Evolutionary conservation across 2,329 filamentous ascomycete genomes (phyloP), one percentile per base, ranked within the genome.

Genomic region (Trichoderma oligosporum): DNA sequence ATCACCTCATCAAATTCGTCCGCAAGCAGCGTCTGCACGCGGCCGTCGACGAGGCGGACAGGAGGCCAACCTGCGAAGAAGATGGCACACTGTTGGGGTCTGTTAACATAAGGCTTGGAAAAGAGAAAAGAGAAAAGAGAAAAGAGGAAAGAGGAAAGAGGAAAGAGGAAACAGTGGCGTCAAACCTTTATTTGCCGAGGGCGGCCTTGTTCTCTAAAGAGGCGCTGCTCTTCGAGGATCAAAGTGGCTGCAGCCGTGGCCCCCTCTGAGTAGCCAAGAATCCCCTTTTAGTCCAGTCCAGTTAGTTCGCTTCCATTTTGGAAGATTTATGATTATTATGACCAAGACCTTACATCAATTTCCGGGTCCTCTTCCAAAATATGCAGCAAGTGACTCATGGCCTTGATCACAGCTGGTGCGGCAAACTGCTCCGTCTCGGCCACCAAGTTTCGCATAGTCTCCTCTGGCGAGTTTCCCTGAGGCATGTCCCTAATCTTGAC

Each of bases 241-340:
- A 81, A 64, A 0, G 77, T 81, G 0, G 77, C 77, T 0, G 82
- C 82, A 12, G 81, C 74, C 0, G 78, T 79, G 1, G 82, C 81
- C 3, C 82, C 82, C 64, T 85, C 82, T 0, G 81, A 84, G 63
- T 84, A 85, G 1, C 82, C 82, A 16, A 85, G 74, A 44, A 85
- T 78, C 2, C 79, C 82, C 65, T 69, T 14, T 18, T 12, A 20
- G 12, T 2, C 14, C 16, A 25, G 11, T 18, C 14, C 7, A 11
- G 24, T 55, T 16, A 46, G 16, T 9, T n/a, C n/a, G n/a, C n/a
- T n/a, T n/a, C n/a, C n/a, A n/a, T n/a, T n/a, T n/a, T n/a, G n/a
- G n/a, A n/a, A n/a, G n/a, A 12, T 5, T 52, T 2, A 14, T 27
- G 4, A 11, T 1, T 5, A 7, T 4, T 8, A 7, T 16, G 3